Evolutionary conservation across 2,329 filamentous ascomycete species (phyloP).

Genomic region (Colletotrichum nymphaeae): DNA sequence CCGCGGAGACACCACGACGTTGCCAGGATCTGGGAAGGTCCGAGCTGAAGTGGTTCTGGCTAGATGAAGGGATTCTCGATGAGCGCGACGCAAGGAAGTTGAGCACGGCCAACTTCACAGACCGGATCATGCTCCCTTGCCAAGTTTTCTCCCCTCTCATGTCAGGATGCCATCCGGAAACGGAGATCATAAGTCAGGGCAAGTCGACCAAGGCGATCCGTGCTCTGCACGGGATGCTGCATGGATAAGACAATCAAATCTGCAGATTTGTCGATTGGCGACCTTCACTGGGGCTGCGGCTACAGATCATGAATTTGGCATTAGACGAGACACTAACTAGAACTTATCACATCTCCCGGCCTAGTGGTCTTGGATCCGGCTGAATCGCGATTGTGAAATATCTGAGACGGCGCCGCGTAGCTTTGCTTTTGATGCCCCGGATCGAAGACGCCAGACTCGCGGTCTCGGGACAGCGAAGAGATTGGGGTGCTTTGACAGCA

Average conservation of each 20-base stretch:
- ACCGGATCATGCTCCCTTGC: neutral
- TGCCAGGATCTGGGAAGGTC: conserved; percentile 1
- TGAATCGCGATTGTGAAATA: neutral
- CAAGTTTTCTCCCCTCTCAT: neutral
- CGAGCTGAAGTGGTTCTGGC: conserved; percentile 11
- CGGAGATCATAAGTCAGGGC: neutral
- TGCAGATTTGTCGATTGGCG: neutral
- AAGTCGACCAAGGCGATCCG: neutral
- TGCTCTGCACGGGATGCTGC: neutral
- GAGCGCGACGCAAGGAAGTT: neutral
- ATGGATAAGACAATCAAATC: neutral
- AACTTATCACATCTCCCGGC: neutral
- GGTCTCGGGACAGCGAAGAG: neutral
- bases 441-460: neutral
- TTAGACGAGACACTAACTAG: neutral
- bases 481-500: neutral
- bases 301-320: neutral
- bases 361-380: neutral
- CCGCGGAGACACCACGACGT: neutral
- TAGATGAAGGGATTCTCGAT: conserved; percentile 5
- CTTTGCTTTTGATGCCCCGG: neutral
- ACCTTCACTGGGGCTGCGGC: neutral
- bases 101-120: conserved; percentile 1
- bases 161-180: neutral
- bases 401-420: neutral